Percentiles rank a stretch among this genome's conserved stretches.
phyloP scores from a whole-genome alignment of 768 basidiomycete genomes.

The Mycena galopus region DNA sequence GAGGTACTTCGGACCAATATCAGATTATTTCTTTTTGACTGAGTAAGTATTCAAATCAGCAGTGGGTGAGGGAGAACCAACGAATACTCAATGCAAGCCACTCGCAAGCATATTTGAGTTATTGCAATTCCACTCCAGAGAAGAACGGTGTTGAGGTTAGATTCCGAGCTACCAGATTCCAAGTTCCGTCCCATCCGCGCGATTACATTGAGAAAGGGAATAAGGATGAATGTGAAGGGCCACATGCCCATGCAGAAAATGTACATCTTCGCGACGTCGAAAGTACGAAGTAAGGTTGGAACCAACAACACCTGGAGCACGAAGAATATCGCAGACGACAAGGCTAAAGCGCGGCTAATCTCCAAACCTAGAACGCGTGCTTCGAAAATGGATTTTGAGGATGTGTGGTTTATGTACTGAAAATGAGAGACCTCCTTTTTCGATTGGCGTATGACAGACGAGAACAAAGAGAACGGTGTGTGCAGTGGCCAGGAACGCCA shows the following conservation, averaged over 20 bases:
- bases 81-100: constrained; percentile 64
- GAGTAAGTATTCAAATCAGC: background rate
- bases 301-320: constrained; percentile 64
- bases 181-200: constrained; percentile 44
- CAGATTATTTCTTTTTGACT: constrained; percentile 60
- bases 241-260: constrained; percentile 67
- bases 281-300: constrained; percentile 64
- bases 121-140: constrained; percentile 66
- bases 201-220: constrained; percentile 66
- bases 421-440: constrained; percentile 59
- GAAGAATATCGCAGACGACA: constrained; percentile 60
- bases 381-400: constrained; percentile 20
- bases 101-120: constrained; percentile 54
- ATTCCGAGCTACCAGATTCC: constrained; percentile 3
- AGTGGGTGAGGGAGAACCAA: constrained; percentile 40
- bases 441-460: constrained; percentile 70
- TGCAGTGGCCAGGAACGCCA: constrained; percentile 60
- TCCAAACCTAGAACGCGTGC: constrained; percentile 8
- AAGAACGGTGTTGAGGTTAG: constrained; percentile 36
- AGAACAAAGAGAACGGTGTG: constrained; percentile 76
- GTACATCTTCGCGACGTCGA: constrained; percentile 65
- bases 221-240: constrained; percentile 60
- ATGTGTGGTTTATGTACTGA: constrained; percentile 31
- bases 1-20: constrained; percentile 65
- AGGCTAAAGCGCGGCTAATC: constrained; percentile 63